phyloP scores from a whole-genome alignment of 768 basidiomycete species.

The Lactarius vividus region DNA sequence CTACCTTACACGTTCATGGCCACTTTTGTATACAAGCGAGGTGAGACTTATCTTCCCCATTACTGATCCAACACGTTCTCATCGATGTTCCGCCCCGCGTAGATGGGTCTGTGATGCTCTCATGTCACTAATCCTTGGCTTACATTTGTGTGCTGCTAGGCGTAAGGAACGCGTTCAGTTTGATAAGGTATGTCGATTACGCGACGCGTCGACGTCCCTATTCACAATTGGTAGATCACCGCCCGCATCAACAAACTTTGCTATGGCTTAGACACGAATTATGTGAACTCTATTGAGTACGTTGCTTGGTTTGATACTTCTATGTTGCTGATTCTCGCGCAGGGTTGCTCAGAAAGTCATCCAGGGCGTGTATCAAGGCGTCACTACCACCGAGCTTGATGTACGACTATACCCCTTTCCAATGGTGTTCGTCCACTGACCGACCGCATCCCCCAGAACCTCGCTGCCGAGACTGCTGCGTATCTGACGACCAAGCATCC shows the following conservation, averaged over 20 bases:
- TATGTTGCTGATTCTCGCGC: slow-evolving; percentile 2
- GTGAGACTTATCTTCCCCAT: slow-evolving; percentile 35
- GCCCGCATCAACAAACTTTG: slow-evolving; percentile 86
- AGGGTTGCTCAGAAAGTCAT: slow-evolving; percentile 93
- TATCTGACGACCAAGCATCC: slow-evolving; percentile 97
- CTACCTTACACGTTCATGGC: slow-evolving; percentile 10
- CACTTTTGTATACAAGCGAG: slow-evolving; percentile 58
- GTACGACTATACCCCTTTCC: slow-evolving; percentile 44
- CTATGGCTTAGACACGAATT: slow-evolving; percentile 91
- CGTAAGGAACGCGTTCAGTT: slow-evolving; percentile 93
- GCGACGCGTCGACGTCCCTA: slow-evolving; percentile 9
- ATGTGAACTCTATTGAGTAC: slow-evolving; percentile 91
- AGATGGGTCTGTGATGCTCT: slow-evolving; percentile 49
- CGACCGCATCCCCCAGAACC: slow-evolving; percentile 55
- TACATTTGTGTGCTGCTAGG: slow-evolving; percentile 37
- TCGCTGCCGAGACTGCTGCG: slow-evolving; percentile 95
- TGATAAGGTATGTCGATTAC: slow-evolving; percentile 64
- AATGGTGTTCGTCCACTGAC: background rate
- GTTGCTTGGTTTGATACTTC: slow-evolving; percentile 30
- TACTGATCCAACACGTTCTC: slow-evolving; percentile 5
- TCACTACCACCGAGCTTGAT: slow-evolving; percentile 96
- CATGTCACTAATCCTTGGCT: slow-evolving; percentile 14
- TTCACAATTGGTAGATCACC: slow-evolving; percentile 58
- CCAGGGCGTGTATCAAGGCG: slow-evolving; percentile 89
- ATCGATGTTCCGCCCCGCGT: slow-evolving; percentile 23